These are phyloP conservation scores for Barbatosphaeria neglecta DNA, from an alignment of 495 filamentous ascomycete species.

Conservation along the genomic window DNA sequence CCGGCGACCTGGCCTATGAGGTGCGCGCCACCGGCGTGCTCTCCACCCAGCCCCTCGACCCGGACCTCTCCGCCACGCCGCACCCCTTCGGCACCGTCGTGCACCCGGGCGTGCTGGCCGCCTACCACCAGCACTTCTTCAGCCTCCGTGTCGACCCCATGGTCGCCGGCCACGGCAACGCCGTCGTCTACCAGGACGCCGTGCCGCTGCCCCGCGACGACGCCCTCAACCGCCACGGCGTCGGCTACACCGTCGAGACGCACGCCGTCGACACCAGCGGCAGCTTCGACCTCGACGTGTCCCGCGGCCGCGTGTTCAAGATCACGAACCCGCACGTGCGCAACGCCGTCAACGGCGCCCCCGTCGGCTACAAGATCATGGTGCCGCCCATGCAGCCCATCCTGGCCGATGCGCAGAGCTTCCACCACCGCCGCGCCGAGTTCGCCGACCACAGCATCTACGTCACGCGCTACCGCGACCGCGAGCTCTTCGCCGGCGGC, in stretches of 20 bases:
- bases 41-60: conserved; percentile 65
- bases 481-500: conserved; percentile 71
- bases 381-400: conserved; percentile 69
- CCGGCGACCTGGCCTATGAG: conserved; percentile 69
- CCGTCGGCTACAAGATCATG: conserved; percentile 69
- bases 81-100: conserved; percentile 68
- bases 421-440: conserved; percentile 64
- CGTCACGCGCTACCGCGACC: conserved; percentile 65
- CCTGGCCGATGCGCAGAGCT: conserved; percentile 54
- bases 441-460: conserved; percentile 77
- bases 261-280: conserved; percentile 49
- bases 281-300: conserved; percentile 43
- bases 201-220: conserved; percentile 32
- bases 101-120: conserved; percentile 68
- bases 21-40: conserved; percentile 79
- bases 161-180: conserved; percentile 64
- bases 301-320: conserved; percentile 62
- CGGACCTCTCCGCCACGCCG: conserved; percentile 46
- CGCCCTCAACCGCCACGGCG: conserved; percentile 66
- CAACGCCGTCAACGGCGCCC: conserved; percentile 64
- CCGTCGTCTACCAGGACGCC: conserved; percentile 58
- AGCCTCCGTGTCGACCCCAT: conserved; percentile 75
- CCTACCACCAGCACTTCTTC: conserved; percentile 81
- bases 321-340: conserved; percentile 57
- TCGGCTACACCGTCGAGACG: conserved; percentile 56